Conservation (phyloP, 164 flowering plant species). For the Echeveria elegans region DNA sequence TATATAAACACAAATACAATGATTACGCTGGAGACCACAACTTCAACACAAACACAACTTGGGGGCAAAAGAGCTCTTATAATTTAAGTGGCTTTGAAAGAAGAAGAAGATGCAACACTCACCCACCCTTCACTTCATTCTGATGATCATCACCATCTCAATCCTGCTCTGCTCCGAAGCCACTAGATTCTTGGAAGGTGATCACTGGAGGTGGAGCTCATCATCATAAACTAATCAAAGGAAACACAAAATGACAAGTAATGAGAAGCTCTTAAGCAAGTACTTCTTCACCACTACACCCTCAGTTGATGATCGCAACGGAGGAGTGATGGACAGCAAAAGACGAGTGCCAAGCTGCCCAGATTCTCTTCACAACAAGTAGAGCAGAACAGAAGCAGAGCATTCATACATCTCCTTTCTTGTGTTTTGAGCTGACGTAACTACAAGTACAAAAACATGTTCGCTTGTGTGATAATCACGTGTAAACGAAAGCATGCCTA, state of each 20-base stretch:
- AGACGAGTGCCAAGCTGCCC: conserved; percentile 4
- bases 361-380: conserved; percentile 5
- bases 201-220: no score
- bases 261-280: neutral
- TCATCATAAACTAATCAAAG: no score
- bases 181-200: neutral
- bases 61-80: no score
- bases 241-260: no score
- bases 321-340: neutral
- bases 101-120: neutral
- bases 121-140: neutral
- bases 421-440: neutral
- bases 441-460: neutral
- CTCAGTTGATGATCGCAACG: neutral
- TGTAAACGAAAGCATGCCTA: neutral
- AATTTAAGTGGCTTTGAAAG: no score
- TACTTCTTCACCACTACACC: neutral
- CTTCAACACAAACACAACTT: no score
- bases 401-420: neutral
- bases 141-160: neutral
- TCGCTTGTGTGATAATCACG: neutral
- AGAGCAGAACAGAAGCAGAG: no score
- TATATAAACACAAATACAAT: no score
- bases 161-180: neutral
- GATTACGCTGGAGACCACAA: no score